Conservation (phyloP, 768 basidiomycete species). For the Leucocoprinus sp. region DNA sequence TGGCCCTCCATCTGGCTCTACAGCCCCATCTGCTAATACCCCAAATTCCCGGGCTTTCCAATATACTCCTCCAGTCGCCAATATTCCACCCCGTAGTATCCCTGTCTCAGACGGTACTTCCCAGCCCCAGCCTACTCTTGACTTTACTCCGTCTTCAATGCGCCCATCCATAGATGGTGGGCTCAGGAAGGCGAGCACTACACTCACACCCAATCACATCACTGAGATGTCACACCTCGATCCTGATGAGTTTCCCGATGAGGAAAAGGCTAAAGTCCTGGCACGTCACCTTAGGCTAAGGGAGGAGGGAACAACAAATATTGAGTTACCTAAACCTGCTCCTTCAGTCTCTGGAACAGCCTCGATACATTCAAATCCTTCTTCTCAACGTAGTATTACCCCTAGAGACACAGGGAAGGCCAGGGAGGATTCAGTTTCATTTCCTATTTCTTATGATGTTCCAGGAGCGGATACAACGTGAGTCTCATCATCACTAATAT, state of each 20-base stretch:
- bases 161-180: slow-evolving; percentile 10
- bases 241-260: slow-evolving; percentile 61
- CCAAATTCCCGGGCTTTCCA: slow-evolving; percentile 57
- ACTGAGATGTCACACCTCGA: slow-evolving; percentile 25
- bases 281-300: slow-evolving; percentile 73
- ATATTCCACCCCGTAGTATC: slow-evolving; percentile 38
- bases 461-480: slow-evolving; percentile 91
- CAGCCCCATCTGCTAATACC: slow-evolving; percentile 38
- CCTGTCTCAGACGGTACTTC: slow-evolving; percentile 12
- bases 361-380: slow-evolving; percentile 3
- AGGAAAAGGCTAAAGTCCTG: slow-evolving; percentile 79
- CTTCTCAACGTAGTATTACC: background rate
- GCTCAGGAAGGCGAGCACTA: slow-evolving; percentile 15
- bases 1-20: slow-evolving; percentile 14
- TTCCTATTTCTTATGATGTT: slow-evolving; percentile 84
- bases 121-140: slow-evolving; percentile 9
- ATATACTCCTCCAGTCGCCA: slow-evolving; percentile 53
- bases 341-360: background rate
- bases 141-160: slow-evolving; percentile 4
- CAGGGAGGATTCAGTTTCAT: slow-evolving; percentile 55
- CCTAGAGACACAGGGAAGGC: slow-evolving; percentile 14
- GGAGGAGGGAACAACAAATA: slow-evolving; percentile 48
- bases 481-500: slow-evolving; percentile 30
- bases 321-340: slow-evolving; percentile 13
- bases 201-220: slow-evolving; percentile 15